Percentiles rank a stretch among this genome's conserved stretches.
Evolutionary conservation across 352 stramenopile species (phyloP).

Genomic region (Globisporangium alternatum): DNA sequence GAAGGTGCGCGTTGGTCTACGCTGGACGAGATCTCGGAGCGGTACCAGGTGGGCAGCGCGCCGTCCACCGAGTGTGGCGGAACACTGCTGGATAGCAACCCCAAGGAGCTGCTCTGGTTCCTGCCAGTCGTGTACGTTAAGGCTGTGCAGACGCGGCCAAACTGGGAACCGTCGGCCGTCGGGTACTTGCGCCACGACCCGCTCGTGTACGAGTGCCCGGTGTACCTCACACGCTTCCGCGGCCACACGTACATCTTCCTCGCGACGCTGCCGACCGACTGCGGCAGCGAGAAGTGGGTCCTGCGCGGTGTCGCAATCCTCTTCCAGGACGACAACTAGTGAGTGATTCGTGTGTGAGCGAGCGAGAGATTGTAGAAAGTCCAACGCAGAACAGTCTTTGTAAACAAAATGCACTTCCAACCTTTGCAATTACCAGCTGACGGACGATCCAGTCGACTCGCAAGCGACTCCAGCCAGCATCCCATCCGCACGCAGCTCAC

Average conservation of each 20-base stretch:
- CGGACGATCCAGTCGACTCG: too few relatives aligned
- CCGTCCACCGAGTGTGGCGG: slow-evolving; percentile 86
- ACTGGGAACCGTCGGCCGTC: slow-evolving; percentile 94
- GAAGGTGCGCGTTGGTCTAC: slow-evolving; percentile 93
- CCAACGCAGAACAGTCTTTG: too few relatives aligned
- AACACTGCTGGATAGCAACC: slow-evolving; percentile 90
- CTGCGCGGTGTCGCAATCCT: slow-evolving; percentile 92
- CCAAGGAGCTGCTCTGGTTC: slow-evolving; percentile 93
- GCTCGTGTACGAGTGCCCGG: slow-evolving; percentile 94
- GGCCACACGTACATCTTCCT: slow-evolving; percentile 96
- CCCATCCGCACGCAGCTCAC: too few relatives aligned
- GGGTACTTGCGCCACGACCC: slow-evolving; percentile 93
- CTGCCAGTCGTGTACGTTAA: slow-evolving; percentile 96
- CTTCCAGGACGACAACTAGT: slow-evolving; percentile 95
- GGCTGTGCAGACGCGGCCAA: slow-evolving; percentile 90
- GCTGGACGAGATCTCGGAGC: slow-evolving; percentile 88
- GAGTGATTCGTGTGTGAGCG: too few relatives aligned
- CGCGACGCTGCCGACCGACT: slow-evolving; percentile 92
- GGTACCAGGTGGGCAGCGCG: slow-evolving; percentile 80
- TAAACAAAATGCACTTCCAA: too few relatives aligned
- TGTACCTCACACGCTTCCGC: slow-evolving; percentile 97
- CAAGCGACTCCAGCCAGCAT: too few relatives aligned
- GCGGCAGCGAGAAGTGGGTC: slow-evolving; percentile 92
- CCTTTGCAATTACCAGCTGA: too few relatives aligned
- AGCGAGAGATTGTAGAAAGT: too few relatives aligned